These are phyloP conservation scores for Endothia cerciana DNA, from an alignment of 2,329 filamentous ascomycete genomes.

Conservation along the genomic window DNA sequence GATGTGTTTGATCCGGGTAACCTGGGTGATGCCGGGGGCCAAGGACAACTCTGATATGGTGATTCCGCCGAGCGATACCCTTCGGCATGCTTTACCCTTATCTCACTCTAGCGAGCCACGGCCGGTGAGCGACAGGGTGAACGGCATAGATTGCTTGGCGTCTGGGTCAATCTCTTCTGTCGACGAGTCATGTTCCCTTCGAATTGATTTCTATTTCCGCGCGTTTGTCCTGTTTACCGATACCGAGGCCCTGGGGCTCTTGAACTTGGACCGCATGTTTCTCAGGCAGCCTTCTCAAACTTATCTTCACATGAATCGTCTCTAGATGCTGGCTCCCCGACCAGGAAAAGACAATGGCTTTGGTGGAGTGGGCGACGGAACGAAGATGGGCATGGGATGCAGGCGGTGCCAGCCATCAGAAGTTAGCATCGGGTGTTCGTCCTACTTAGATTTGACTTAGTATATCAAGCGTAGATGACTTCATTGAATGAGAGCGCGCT, in stretches of 20 bases:
- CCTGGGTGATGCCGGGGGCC: constrained; percentile 4
- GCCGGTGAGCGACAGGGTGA: not conserved
- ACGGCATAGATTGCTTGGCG: not conserved
- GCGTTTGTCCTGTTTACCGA: not conserved
- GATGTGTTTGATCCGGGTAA: constrained; percentile 51
- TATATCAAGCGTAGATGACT: not conserved
- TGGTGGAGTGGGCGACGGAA: too few species aligned
- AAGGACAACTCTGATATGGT: constrained; percentile 14
- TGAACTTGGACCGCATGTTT: not conserved
- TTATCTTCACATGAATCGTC: not conserved
- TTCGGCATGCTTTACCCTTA: too few species aligned
- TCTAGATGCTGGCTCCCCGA: not conserved
- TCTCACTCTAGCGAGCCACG: too few species aligned
- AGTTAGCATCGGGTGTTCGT: not conserved
- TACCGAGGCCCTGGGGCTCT: not conserved
- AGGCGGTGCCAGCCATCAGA: not conserved
- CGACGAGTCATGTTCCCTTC: too few species aligned
- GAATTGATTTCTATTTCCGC: too few species aligned
- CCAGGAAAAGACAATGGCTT: not conserved
- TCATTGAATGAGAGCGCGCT: not conserved
- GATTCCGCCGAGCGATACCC: not conserved
- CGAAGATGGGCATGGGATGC: not conserved
- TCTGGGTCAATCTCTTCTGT: too few species aligned
- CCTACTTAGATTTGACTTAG: not conserved
- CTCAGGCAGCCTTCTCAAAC: not conserved